Percentiles rank a stretch among this genome's conserved stretches.
Evolutionary conservation across 2,329 filamentous ascomycete species (phyloP).

Genomic region (Ophiostoma australiae): DNA sequence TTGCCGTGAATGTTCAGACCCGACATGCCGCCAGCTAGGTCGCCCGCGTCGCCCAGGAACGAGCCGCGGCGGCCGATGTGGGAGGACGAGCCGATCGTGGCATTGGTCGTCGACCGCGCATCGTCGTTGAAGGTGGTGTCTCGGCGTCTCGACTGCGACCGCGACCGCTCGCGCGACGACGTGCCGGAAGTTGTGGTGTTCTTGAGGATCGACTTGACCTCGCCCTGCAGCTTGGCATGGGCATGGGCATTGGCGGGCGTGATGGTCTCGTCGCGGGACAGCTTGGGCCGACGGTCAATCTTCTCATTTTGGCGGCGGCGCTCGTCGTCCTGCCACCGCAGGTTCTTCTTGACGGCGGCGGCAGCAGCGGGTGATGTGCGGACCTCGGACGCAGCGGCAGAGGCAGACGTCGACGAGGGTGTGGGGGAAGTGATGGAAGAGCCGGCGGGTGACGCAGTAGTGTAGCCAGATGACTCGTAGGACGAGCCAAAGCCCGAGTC

Average conservation of each 20-base stretch:
- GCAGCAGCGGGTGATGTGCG: not conserved
- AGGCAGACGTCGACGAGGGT: constrained; percentile 20
- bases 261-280: constrained; percentile 23
- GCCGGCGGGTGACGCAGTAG: constrained; percentile 17
- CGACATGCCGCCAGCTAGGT: constrained; percentile 17
- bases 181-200: constrained; percentile 22
- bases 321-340: constrained; percentile 34
- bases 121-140: constrained; percentile 13
- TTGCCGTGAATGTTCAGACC: constrained; percentile 23
- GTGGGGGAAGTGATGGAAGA: constrained; percentile 15
- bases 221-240: constrained; percentile 22
- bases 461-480: constrained; percentile 23
- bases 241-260: constrained; percentile 1
- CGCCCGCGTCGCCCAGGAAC: constrained; percentile 13
- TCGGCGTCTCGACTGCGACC: constrained; percentile 11
- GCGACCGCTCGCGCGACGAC: constrained; percentile 16
- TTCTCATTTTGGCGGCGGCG: constrained; percentile 32
- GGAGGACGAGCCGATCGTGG: constrained; percentile 16
- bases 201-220: constrained; percentile 35
- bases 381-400: constrained; percentile 18
- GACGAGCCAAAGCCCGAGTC: constrained; percentile 24
- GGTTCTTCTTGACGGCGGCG: constrained; percentile 28
- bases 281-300: constrained; percentile 32
- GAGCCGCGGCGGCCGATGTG: constrained; percentile 20
- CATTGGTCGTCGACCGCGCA: constrained; percentile 9